phyloP scores from a whole-genome alignment of 495 filamentous ascomycete species.

The Trichocladium antarcticum region DNA sequence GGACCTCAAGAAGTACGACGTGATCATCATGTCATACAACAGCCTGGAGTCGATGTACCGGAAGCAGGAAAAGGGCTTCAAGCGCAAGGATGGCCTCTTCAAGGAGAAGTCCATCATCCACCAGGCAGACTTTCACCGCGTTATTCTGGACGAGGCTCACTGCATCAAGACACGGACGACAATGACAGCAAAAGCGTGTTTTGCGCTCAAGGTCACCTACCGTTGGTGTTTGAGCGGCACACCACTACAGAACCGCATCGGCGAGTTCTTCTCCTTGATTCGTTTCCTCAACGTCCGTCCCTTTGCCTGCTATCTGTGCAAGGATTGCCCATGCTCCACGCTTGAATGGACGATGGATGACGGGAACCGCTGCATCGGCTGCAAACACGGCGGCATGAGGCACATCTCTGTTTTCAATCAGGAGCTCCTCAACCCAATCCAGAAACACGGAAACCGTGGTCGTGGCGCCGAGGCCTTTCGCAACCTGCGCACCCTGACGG shows the following conservation, averaged over 20 bases:
- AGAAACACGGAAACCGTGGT: constrained; percentile 40
- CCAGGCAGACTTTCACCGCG: constrained; percentile 73
- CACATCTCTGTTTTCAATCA: constrained; percentile 96
- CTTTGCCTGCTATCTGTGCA: constrained; percentile 90
- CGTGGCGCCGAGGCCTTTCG: constrained; percentile 53
- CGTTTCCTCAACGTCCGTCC: constrained; percentile 80
- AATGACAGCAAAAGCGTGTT: constrained; percentile 88
- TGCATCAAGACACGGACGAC: constrained; percentile 84
- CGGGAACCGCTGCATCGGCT: constrained; percentile 54
- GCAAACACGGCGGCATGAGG: constrained; percentile 56
- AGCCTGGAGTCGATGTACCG: constrained; percentile 83
- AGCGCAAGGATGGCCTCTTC: constrained; percentile 56
- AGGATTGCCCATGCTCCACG: constrained; percentile 62
- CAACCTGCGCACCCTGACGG: constrained; percentile 77
- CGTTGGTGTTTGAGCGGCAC: constrained; percentile 95
- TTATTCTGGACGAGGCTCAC: constrained; percentile 93
- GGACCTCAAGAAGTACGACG: constrained; percentile 70
- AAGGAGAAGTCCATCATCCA: constrained; percentile 80
- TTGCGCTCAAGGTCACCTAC: constrained; percentile 72
- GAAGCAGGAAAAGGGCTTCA: constrained; percentile 85
- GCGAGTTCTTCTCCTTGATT: constrained; percentile 90
- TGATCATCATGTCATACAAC: constrained; percentile 95
- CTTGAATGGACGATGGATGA: constrained; percentile 74
- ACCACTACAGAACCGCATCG: constrained; percentile 90
- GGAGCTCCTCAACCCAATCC: constrained; percentile 77